A percentile compares a stretch with the other conserved stretches of the same genome.
Conservation (phyloP, 306 rosid species). For the Urtica urens region DNA sequence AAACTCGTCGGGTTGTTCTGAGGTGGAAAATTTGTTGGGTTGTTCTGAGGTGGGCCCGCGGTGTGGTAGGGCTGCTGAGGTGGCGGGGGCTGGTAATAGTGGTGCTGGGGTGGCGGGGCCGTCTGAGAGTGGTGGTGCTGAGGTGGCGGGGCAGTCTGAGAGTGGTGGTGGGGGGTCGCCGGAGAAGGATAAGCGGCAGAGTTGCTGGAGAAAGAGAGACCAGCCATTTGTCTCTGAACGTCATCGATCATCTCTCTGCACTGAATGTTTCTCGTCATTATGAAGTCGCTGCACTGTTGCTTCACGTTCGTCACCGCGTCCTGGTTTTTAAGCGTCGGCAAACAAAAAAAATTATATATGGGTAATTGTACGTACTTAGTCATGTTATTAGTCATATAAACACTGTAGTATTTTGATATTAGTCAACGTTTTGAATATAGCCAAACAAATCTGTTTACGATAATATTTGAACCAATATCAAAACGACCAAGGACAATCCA, state of each 20-base stretch:
- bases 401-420: too few species aligned
- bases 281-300: conserved; percentile 94
- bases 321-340: too few species aligned
- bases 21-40: conserved; percentile 58
- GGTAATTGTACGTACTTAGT: too few species aligned
- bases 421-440: too few species aligned
- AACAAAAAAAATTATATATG: background rate
- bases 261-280: conserved; percentile 95
- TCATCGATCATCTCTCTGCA: conserved; percentile 96
- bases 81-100: conserved; percentile 58
- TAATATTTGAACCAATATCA: too few species aligned
- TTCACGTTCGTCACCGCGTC: conserved; percentile 87
- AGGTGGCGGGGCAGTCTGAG: conserved; percentile 41
- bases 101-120: conserved; percentile 41
- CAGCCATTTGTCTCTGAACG: conserved; percentile 83
- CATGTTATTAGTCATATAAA: background rate
- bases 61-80: conserved; percentile 55
- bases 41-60: conserved; percentile 31
- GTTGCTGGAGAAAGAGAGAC: conserved; percentile 57
- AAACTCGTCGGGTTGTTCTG: conserved; percentile 43
- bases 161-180: conserved; percentile 56
- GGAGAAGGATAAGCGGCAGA: conserved; percentile 31
- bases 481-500: too few species aligned
- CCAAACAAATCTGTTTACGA: too few species aligned
- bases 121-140: conserved; percentile 59